Conservation (phyloP, 345 rosid genomes). For the Gossypioides kirkii region DNA sequence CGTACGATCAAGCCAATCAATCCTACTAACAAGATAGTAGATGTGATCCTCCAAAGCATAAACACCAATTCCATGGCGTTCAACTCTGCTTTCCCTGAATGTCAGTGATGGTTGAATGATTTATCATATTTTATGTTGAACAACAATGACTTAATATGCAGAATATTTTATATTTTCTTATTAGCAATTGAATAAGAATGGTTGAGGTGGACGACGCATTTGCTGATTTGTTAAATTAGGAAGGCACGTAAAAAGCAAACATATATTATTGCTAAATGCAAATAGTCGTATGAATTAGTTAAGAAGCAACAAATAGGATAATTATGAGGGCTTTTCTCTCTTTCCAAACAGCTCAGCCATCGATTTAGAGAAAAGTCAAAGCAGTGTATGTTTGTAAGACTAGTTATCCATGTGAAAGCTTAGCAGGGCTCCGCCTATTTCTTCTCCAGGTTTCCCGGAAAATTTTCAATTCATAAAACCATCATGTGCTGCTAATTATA, state of each 20-base stretch:
- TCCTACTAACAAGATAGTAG: not conserved
- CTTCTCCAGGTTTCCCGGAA: constrained; percentile 2
- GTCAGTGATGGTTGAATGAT: not conserved
- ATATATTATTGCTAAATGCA: too few relatives aligned
- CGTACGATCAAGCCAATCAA: not conserved
- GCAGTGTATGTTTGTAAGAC: not conserved
- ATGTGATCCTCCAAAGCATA: not conserved
- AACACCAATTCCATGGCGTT: not conserved
- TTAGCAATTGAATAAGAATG: not conserved
- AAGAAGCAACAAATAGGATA: not conserved
- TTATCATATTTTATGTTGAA: not conserved
- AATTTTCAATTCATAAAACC: not conserved
- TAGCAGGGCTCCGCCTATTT: constrained; percentile 8
- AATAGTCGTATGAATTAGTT: not conserved
- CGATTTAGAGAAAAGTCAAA: not conserved
- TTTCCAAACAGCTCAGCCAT: constrained; percentile 2
- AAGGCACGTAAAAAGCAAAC: too few relatives aligned
- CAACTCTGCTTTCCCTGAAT: not conserved
- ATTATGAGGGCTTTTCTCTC: not conserved
- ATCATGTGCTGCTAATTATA: not conserved
- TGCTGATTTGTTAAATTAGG: not conserved
- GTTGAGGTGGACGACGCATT: not conserved
- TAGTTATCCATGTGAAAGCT: not conserved
- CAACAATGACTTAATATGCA: not conserved
- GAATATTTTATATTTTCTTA: not conserved